These are phyloP conservation scores for Talaromyces rugulosus DNA, from an alignment of 2,329 filamentous ascomycete species.

Conservation along the genomic window DNA sequence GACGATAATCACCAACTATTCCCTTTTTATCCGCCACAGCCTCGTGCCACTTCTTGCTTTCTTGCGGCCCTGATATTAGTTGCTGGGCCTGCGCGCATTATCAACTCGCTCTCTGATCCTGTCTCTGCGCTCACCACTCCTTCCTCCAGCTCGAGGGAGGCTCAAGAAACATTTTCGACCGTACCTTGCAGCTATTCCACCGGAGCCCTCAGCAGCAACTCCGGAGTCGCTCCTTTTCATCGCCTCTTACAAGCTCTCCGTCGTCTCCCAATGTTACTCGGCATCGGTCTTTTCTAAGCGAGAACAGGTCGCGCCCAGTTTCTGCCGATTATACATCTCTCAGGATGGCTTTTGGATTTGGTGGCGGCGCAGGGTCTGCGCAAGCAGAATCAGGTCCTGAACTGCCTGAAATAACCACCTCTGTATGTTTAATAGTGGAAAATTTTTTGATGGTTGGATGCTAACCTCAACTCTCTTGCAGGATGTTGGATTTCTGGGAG, in stretches of 20 bases:
- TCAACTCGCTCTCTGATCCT: slow-evolving; percentile 1
- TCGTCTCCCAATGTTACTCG: slow-evolving; percentile 38
- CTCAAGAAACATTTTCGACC: slow-evolving; percentile 43
- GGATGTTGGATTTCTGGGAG: slow-evolving; percentile 75
- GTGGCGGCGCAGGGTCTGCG: slow-evolving; percentile 35
- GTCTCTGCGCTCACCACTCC: slow-evolving; percentile 9
- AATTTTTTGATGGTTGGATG: slow-evolving; percentile 4
- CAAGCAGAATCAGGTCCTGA: slow-evolving; percentile 57
- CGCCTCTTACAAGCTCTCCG: slow-evolving; percentile 25
- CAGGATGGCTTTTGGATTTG: slow-evolving; percentile 63
- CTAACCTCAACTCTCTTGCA: slow-evolving; percentile 20
- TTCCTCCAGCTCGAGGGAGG: slow-evolving; percentile 20
- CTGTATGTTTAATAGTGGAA: slow-evolving; percentile 51
- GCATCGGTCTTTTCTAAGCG: slow-evolving; percentile 29
- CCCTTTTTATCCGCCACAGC: not conserved
- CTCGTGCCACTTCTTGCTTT: not conserved
- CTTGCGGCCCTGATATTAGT: not conserved
- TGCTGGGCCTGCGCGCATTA: not conserved
- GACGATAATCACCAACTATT: not conserved
- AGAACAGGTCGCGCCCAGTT: slow-evolving; percentile 30
- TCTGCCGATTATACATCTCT: slow-evolving; percentile 31
- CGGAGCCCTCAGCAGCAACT: slow-evolving; percentile 39
- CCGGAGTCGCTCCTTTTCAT: slow-evolving; percentile 42
- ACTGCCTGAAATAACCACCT: slow-evolving; percentile 74
- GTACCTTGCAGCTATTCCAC: slow-evolving; percentile 36